phyloP scores from a whole-genome alignment of 2,329 filamentous ascomycete genomes.

The Fusarium sp. region DNA sequence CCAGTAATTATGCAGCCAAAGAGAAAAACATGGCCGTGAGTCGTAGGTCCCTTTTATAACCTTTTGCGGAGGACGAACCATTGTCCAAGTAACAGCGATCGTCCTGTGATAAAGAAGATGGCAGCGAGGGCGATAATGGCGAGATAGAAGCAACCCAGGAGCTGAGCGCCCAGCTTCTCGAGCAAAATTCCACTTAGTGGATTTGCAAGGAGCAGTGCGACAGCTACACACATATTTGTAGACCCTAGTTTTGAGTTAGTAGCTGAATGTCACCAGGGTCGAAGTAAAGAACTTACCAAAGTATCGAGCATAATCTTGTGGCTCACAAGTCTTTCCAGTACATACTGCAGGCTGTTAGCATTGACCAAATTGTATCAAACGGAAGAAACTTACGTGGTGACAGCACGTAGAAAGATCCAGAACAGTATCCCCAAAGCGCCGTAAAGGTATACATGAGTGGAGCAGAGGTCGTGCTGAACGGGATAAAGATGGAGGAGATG shows the following conservation, averaged over 20 bases:
- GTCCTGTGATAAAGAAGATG: constrained; percentile 40
- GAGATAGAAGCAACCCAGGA: constrained; percentile 59
- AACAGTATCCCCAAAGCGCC: constrained; percentile 60
- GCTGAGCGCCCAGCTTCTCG: constrained; percentile 55
- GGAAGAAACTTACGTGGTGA: constrained; percentile 40
- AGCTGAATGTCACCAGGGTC: accelerated
- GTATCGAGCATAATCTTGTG: constrained; percentile 58
- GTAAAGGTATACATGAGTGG: constrained; percentile 57
- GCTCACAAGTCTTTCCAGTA: constrained; percentile 57
- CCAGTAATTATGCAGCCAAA: neutral
- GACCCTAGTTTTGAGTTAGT: constrained; percentile 51
- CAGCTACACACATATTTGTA: constrained; percentile 58
- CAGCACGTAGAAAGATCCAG: constrained; percentile 58
- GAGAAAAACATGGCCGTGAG: neutral
- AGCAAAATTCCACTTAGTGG: constrained; percentile 59
- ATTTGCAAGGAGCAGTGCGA: constrained; percentile 57
- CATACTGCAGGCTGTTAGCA: constrained; percentile 49
- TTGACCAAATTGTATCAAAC: too few species aligned
- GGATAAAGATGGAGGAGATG: constrained; percentile 57
- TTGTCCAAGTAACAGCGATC: constrained; percentile 19
- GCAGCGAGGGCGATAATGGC: constrained; percentile 53
- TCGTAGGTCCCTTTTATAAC: neutral
- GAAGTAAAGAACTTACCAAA: constrained; percentile 35
- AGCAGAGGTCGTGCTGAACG: constrained; percentile 54
- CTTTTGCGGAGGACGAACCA: neutral